phyloP scores from a whole-genome alignment of 176 grass and related monocot genomes.

The Eleusine coracana region DNA sequence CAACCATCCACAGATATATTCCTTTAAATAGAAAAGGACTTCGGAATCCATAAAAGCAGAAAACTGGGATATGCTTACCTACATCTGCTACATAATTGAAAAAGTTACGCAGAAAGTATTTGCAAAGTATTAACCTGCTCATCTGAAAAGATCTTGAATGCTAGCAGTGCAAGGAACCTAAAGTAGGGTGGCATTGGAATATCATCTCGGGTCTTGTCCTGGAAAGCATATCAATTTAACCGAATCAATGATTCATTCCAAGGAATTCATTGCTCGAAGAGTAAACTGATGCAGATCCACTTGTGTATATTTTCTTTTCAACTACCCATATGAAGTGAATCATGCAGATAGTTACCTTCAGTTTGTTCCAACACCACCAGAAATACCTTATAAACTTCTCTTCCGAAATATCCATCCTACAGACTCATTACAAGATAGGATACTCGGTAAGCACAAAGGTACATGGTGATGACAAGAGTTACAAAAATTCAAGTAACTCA shows the following conservation, averaged over 20 bases:
- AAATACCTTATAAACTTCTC: conserved; percentile 92
- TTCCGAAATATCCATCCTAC: conserved; percentile 84
- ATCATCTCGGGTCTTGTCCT: conserved; percentile 70
- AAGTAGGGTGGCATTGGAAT: conserved; percentile 92
- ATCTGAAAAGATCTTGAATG: conserved; percentile 94
- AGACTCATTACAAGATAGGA: conserved; percentile 24
- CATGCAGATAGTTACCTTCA: conserved; percentile 59
- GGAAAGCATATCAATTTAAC: conserved; percentile 37
- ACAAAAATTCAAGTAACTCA: conserved; percentile 13
- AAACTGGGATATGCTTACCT: conserved; percentile 2
- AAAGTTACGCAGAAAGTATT: background rate
- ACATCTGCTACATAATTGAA: conserved; percentile 23
- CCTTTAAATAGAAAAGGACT: background rate
- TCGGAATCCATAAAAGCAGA: conserved; percentile 26
- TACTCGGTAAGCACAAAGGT: conserved; percentile 9
- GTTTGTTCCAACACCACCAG: conserved; percentile 97
- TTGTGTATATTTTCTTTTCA: conserved; percentile 12
- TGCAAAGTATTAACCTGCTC: conserved; percentile 69
- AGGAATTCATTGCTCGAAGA: conserved; percentile 18
- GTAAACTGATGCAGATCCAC: conserved; percentile 19
- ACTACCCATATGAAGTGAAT: conserved; percentile 4
- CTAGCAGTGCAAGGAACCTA: conserved; percentile 92
- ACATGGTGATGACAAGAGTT: background rate
- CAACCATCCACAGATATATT: conserved; percentile 3
- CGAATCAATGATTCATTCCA: conserved; percentile 15